Evolutionary conservation across 2,329 filamentous ascomycete species (phyloP), one percentile per base, ranked within the genome.

Genomic region (Pseudopyricularia cyperi): DNA sequence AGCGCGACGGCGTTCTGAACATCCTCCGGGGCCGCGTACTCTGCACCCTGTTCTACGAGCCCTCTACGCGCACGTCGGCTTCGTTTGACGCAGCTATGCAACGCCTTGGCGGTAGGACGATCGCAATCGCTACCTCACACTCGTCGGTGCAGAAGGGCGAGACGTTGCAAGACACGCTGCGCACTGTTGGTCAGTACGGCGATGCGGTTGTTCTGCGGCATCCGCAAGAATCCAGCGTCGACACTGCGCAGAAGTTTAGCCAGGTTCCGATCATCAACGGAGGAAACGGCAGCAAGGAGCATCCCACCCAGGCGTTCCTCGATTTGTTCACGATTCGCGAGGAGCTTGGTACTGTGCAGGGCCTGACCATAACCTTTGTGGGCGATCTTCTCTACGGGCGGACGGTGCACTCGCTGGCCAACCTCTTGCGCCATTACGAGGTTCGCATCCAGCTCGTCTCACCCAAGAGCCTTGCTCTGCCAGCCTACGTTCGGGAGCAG

Each of bases 1-100:
- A 97, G 71, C 85, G 90, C 49, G 85, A 95, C 61, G 93, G 93
- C 54, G 86, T 93, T 30, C 76, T 98, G 50, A 85, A 93, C 62
- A 77, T 95, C 53, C 80, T 98, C 55, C 87, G 86, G 61, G 89
- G 90, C 28, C 83, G 87, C 46, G 80, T 98, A 12, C 77, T 98
- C 35, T 89, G 85, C 70, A 93, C 88, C 2, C 82, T 98, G 72
- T 98, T 98, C 78, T 98, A 90, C 68, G 93, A 98, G 75, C 93
- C 93, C 2, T 97, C 91, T 1, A 98, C 93, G 3, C 81, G 93
- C 52, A 98, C 93, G 5, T 96, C 91, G 12, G 82, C 87, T 35
- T 98, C 93, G 3, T 98, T 98, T 61, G 93, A 98, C 64, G 87
- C 91, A 53, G 93, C 93, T 42, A 98, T 98, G 93, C 94, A 98